Evolutionary conservation across 352 stramenopile species (phyloP).

Genomic region (Pythium brassicae): DNA sequence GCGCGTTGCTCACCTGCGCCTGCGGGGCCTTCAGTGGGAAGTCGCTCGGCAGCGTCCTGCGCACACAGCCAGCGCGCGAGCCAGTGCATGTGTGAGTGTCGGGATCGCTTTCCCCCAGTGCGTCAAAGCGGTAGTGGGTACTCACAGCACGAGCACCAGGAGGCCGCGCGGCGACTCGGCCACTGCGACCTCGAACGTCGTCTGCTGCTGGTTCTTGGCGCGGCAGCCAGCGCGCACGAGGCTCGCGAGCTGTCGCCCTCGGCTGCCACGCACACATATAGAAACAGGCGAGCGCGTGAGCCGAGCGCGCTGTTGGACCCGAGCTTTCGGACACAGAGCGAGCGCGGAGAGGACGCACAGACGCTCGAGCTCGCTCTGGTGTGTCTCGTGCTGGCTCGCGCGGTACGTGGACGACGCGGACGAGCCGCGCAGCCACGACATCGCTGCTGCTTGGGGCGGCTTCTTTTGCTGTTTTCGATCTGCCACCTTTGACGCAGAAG

Average conservation of each 20-base stretch:
- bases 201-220: conserved; percentile 84
- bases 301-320: not conserved
- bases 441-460: conserved; percentile 11
- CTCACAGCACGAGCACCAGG: conserved; percentile 48
- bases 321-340: not conserved
- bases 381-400: conserved; percentile 55
- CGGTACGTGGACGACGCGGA: conserved; percentile 26
- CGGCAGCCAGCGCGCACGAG: conserved; percentile 75
- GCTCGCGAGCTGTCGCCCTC: conserved; percentile 71
- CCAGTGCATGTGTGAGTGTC: not conserved
- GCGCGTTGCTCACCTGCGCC: conserved; percentile 33
- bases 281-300: too few species aligned
- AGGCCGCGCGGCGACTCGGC: conserved; percentile 48
- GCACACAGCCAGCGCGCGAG: not conserved
- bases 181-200: conserved; percentile 73
- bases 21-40: conserved; percentile 69
- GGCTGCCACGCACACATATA: conserved; percentile 20
- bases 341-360: conserved; percentile 35
- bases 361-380: conserved; percentile 76
- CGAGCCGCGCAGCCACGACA: conserved; percentile 60
- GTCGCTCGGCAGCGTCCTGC: conserved; percentile 60
- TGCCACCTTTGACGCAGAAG: not conserved
- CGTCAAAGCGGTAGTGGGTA: too few species aligned
- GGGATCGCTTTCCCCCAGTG: too few species aligned
- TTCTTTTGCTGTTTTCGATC: not conserved